A percentile compares a stretch with the other conserved stretches of the same genome.
Conservation (phyloP, 2,329 filamentous ascomycete genomes). For the Alternaria sp. region DNA sequence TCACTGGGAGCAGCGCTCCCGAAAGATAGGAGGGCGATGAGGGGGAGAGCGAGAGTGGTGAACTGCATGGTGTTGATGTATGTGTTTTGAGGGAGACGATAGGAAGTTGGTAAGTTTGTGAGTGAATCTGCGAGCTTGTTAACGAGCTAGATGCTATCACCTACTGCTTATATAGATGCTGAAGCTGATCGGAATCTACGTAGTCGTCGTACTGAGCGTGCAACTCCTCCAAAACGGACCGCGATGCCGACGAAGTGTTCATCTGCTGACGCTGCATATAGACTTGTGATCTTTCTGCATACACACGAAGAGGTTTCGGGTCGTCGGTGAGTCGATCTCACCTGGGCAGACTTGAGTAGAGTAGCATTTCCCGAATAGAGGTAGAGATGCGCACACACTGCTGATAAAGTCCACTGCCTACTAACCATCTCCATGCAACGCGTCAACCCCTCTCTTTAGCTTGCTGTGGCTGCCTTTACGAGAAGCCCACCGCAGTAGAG, state of each 20-base stretch:
- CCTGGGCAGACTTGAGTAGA: background rate
- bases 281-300: background rate
- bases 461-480: background rate
- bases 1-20: slow-evolving; percentile 5
- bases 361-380: background rate
- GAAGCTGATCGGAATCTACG: background rate
- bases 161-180: background rate
- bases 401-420: background rate
- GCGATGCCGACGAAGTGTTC: background rate
- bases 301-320: background rate
- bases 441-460: background rate
- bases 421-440: background rate
- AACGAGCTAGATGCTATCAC: background rate
- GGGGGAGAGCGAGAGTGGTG: background rate
- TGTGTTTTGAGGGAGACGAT: background rate
- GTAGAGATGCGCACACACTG: background rate
- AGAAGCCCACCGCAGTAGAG: background rate
- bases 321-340: background rate
- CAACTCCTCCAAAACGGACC: background rate
- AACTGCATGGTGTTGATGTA: slow-evolving; percentile 2
- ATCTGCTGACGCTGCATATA: slow-evolving; percentile 1
- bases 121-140: background rate
- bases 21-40: slow-evolving; percentile 1
- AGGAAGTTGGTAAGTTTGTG: background rate
- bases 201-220: background rate